Conservation (phyloP, 208 protist genomes). For the Naegleria lovaniensis region DNA sequence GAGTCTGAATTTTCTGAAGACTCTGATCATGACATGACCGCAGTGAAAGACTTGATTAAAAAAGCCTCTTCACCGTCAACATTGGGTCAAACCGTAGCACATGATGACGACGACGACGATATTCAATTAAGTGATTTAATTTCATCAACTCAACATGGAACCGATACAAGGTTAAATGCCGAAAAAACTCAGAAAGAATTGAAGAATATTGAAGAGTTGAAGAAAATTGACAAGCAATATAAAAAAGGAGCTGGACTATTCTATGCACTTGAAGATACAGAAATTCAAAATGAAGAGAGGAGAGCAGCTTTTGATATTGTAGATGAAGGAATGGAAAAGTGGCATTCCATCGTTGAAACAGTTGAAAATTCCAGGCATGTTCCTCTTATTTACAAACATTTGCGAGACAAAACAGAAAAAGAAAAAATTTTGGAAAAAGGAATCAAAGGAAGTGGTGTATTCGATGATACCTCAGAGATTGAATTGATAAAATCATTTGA, state of each 20-base stretch:
- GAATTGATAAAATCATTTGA: not conserved
- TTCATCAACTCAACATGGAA: not conserved
- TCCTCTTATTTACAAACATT: not conserved
- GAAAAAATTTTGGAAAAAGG: not conserved
- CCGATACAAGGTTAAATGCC: not conserved
- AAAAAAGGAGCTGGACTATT: not conserved
- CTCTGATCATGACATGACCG: not conserved
- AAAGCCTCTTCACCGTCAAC: not conserved
- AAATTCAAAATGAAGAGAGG: not conserved
- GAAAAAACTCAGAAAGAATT: not conserved
- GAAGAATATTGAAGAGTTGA: not conserved
- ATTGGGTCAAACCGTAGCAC: too few relatives aligned
- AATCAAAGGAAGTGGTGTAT: not conserved
- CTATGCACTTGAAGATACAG: not conserved
- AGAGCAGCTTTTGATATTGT: not conserved
- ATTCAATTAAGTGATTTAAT: not conserved
- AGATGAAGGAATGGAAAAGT: slow-evolving; percentile 12
- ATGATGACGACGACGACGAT: not conserved
- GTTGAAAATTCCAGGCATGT: not conserved
- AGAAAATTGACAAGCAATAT: not conserved
- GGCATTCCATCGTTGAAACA: not conserved
- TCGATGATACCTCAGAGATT: not conserved
- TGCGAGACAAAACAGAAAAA: not conserved
- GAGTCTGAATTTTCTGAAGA: not conserved
- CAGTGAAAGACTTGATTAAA: not conserved